Conservation (phyloP, 164 flowering plant genomes). For the Aristolochia californica region DNA sequence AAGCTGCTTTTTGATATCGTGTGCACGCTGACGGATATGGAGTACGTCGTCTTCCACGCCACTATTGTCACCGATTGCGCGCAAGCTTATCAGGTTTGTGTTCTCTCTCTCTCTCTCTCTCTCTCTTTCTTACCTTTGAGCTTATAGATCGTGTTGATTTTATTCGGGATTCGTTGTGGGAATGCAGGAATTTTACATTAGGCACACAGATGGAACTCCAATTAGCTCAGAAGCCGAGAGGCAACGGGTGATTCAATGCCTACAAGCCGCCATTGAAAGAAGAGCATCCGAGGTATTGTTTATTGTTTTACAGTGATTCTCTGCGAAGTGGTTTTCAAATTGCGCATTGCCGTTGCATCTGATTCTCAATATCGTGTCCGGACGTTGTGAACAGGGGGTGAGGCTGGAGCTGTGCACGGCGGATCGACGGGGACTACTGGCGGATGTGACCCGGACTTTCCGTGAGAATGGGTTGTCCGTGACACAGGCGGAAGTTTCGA, state of each 20-base stretch:
- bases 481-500: constrained; percentile 81
- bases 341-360: not conserved
- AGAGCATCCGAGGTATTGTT: constrained; percentile 60
- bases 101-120: too few relatives aligned
- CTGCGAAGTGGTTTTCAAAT: too few relatives aligned
- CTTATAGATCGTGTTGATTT: too few relatives aligned
- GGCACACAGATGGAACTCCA: constrained; percentile 85
- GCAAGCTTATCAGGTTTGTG: constrained; percentile 18
- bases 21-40: constrained; percentile 30
- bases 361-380: too few relatives aligned
- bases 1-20: constrained; percentile 21
- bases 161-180: too few relatives aligned
- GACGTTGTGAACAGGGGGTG: constrained; percentile 18
- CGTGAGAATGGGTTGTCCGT: constrained; percentile 86
- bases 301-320: too few relatives aligned
- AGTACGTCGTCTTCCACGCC: constrained; percentile 28
- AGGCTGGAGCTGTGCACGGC: constrained; percentile 21
- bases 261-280: constrained; percentile 85
- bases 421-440: constrained; percentile 59
- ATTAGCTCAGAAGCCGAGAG: constrained; percentile 69
- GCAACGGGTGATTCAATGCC: constrained; percentile 38
- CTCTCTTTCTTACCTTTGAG: too few relatives aligned
- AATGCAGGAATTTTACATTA: constrained; percentile 71
- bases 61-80: constrained; percentile 13
- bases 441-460: constrained; percentile 83